These are phyloP conservation scores for Solanum pimpinellifolium DNA, from an alignment of 257 asterid genomes.

Conservation along the genomic window DNA sequence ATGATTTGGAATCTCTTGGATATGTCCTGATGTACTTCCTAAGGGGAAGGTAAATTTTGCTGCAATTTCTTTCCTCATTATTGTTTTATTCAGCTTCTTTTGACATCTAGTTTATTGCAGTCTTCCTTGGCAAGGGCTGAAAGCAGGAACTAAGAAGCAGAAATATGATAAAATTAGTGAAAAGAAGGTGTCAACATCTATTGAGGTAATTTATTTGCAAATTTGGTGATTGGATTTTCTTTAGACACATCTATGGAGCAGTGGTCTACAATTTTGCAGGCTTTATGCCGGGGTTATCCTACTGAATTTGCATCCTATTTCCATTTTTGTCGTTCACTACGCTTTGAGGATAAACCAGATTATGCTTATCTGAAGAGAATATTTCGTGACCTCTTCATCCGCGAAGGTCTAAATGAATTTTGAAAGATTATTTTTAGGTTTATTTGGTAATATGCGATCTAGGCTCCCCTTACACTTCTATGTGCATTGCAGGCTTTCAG, in stretches of 20 bases:
- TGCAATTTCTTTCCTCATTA: conserved; percentile 3
- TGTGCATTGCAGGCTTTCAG: conserved; percentile 61
- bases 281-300: conserved; percentile 85
- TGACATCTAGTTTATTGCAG: conserved; percentile 42
- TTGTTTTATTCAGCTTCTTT: conserved; percentile 1
- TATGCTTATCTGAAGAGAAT: conserved; percentile 93
- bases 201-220: conserved; percentile 53
- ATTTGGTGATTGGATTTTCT: neutral
- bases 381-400: conserved; percentile 97
- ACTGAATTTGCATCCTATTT: conserved; percentile 95
- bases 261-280: conserved; percentile 29
- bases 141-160: conserved; percentile 96
- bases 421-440: neutral
- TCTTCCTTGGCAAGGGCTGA: conserved; percentile 96
- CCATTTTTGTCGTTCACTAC: conserved; percentile 93
- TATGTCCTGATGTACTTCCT: conserved; percentile 88
- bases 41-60: conserved; percentile 63
- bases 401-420: conserved; percentile 52
- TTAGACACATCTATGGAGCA: neutral
- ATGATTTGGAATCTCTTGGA: conserved; percentile 98
- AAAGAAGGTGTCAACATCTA: conserved; percentile 88
- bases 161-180: conserved; percentile 94
- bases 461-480: neutral
- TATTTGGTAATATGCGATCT: neutral
- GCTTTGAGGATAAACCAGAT: conserved; percentile 93